Evolutionary conservation across 2,329 filamentous ascomycete genomes (phyloP).

Genomic region (Ophiostoma tasmaniense): DNA sequence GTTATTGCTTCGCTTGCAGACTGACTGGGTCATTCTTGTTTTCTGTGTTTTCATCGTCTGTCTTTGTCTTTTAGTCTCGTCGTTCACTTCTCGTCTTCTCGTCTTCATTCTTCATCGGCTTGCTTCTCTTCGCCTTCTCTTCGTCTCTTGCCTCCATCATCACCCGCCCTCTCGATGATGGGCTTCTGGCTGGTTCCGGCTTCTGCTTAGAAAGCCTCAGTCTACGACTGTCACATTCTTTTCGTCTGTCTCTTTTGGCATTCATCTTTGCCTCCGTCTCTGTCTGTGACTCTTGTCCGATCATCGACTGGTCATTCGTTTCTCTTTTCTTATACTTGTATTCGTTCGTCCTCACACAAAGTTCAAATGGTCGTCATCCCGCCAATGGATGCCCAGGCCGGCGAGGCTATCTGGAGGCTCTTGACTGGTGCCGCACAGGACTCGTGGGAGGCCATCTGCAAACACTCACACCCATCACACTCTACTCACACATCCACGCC

Average conservation of each 20-base stretch:
- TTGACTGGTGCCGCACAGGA: constrained; percentile 9
- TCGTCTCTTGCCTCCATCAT: neutral
- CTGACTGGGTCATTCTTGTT: neutral
- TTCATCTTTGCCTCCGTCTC: too few relatives aligned
- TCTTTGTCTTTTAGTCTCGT: neutral
- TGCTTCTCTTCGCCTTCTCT: neutral
- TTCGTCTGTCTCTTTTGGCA: neutral
- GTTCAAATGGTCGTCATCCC: constrained; percentile 19
- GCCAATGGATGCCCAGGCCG: neutral
- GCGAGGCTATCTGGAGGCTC: constrained; percentile 11
- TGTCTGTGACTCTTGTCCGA: neutral
- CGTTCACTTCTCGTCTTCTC: neutral
- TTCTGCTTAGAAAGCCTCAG: neutral
- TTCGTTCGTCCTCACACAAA: neutral
- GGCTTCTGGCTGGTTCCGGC: constrained; percentile 1
- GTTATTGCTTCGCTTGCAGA: neutral
- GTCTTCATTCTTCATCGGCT: neutral
- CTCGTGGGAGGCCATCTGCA: constrained; percentile 17
- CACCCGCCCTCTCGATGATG: neutral
- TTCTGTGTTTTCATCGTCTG: neutral
- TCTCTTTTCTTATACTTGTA: neutral
- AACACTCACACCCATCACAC: constrained; percentile 4
- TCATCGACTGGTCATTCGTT: neutral
- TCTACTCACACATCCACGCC: neutral
- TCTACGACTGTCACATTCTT: neutral